These are phyloP conservation scores for Cyclostephanos invisitatus DNA, from an alignment of 108 stramenopile genomes.

Conservation along the genomic window DNA sequence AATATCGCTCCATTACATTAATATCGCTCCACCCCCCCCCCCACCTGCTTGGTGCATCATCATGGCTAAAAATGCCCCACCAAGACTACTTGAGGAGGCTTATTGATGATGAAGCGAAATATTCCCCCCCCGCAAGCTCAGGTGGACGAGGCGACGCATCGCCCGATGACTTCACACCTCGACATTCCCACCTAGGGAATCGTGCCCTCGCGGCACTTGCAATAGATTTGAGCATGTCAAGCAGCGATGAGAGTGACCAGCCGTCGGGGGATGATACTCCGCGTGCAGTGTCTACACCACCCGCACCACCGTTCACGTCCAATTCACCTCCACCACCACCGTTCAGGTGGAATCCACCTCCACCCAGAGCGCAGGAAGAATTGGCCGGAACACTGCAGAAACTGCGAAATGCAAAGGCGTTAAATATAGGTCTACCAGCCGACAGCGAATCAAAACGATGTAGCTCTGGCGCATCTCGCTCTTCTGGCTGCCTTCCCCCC, in stretches of 20 bases:
- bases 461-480: neutral
- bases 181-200: neutral
- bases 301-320: neutral
- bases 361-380: neutral
- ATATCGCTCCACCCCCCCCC: too few species aligned
- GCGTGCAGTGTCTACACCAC: neutral
- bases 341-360: neutral
- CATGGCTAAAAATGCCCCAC: neutral
- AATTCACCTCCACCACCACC: neutral
- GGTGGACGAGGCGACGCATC: neutral
- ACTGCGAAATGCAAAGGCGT: constrained; percentile 1
- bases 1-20: too few species aligned
- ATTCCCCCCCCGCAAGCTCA: constrained; percentile 5
- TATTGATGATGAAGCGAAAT: neutral
- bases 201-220: constrained; percentile 2
- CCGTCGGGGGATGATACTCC: neutral
- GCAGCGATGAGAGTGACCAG: neutral
- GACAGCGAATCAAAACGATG: neutral
- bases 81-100: constrained; percentile 3
- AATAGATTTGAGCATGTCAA: neutral
- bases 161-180: neutral
- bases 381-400: neutral
- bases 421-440: neutral
- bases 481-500: neutral
- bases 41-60: neutral